Conservation (phyloP, 495 filamentous ascomycete species). For the Tuber melanosporum region DNA sequence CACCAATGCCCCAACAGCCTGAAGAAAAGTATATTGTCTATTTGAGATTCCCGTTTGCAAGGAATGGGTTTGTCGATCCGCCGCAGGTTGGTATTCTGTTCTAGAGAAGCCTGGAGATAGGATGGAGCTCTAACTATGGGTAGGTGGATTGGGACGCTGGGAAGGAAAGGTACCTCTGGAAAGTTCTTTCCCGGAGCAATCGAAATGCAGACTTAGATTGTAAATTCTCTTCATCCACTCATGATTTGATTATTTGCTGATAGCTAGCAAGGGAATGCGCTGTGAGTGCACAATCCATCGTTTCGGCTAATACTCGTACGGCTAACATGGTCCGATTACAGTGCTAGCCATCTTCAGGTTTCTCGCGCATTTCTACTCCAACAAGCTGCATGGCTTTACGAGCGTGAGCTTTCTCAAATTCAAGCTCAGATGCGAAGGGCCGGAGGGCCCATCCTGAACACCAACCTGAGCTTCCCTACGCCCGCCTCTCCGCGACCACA, state of each 20-base stretch:
- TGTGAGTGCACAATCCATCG: conserved; percentile 52
- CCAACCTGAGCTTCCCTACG: conserved; percentile 48
- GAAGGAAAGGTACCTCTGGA: conserved; percentile 88
- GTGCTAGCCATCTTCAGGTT: conserved; percentile 54
- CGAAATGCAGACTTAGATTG: conserved; percentile 76
- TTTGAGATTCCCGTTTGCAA: conserved; percentile 77
- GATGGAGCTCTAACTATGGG: not conserved
- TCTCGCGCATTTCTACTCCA: conserved; percentile 83
- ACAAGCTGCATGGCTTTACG: conserved; percentile 90
- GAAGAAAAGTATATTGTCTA: conserved; percentile 63
- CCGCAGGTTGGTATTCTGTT: conserved; percentile 57
- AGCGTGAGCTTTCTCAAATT: conserved; percentile 80
- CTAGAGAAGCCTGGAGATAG: not conserved
- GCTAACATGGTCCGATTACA: conserved; percentile 37
- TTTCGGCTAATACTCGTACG: conserved; percentile 18
- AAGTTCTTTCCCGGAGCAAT: conserved; percentile 66
- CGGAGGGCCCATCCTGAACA: conserved; percentile 46
- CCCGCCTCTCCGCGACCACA: conserved; percentile 49
- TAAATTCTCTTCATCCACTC: conserved; percentile 45
- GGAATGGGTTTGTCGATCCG: conserved; percentile 84
- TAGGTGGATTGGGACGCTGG: conserved; percentile 56
- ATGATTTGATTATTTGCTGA: conserved; percentile 28
- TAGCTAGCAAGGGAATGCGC: conserved; percentile 60
- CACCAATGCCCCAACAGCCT: conserved; percentile 21
- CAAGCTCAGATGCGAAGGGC: conserved; percentile 83